These are phyloP conservation scores for Phaffia australis DNA, from an alignment of 768 basidiomycete species.

Conservation along the genomic window DNA sequence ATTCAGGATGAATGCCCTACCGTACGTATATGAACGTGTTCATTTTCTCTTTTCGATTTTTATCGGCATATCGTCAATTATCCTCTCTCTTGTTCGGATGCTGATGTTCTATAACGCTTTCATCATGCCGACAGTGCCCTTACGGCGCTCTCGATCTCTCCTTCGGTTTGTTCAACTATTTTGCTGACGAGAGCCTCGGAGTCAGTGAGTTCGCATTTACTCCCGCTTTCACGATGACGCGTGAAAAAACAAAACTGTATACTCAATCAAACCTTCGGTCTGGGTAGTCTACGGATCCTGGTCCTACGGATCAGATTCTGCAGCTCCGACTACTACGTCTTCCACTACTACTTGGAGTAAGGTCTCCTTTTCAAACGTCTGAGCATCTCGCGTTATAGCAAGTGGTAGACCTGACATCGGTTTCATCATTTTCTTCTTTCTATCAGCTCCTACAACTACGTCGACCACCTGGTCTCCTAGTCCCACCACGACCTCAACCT, in stretches of 20 bases:
- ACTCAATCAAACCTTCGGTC: background rate
- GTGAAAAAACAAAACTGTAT: no score
- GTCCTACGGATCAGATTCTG: constrained; percentile 19
- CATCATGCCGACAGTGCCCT: constrained; percentile 22
- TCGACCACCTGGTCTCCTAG: constrained; percentile 15
- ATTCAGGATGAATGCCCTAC: constrained; percentile 8
- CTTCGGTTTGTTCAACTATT: constrained; percentile 3
- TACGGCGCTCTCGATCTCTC: constrained; percentile 22
- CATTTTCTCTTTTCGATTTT: background rate
- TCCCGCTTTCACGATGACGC: background rate
- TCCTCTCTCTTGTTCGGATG: background rate
- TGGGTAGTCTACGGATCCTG: constrained; percentile 18
- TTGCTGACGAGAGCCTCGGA: constrained; percentile 12
- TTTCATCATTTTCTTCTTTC: background rate
- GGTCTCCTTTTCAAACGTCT: no score
- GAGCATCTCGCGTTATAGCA: background rate
- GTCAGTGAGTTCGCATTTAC: constrained; percentile 11
- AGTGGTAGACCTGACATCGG: background rate
- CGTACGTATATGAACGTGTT: background rate
- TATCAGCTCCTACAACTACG: background rate
- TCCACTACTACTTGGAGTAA: background rate
- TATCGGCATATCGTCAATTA: background rate
- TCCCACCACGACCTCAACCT: constrained; percentile 7
- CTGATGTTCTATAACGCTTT: background rate
- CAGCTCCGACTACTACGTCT: constrained; percentile 13